A percentile compares a stretch with the other conserved stretches of the same genome.
Evolutionary conservation across 306 rosid genomes (phyloP).

Genomic region (Vigna nakashimae): DNA sequence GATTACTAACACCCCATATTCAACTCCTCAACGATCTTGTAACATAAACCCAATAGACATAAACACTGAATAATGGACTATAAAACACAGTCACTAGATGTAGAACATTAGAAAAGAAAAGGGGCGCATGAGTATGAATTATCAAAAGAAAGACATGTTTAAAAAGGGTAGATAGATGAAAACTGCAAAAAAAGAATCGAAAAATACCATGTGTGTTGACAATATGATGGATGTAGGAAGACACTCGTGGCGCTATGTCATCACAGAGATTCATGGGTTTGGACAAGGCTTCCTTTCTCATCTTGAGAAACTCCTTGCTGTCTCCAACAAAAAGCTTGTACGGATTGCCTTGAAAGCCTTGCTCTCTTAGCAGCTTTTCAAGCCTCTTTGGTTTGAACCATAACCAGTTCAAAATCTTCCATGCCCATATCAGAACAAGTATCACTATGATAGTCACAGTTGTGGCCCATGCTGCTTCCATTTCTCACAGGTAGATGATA

Average conservation of each 20-base stretch:
- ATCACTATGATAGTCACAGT: not conserved
- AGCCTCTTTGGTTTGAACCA: conserved; percentile 65
- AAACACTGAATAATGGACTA: not conserved
- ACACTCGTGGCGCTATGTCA: conserved; percentile 43
- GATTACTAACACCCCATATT: not conserved
- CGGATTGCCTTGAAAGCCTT: conserved; percentile 58
- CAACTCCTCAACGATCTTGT: not conserved
- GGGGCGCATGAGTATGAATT: not conserved
- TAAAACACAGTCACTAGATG: too few relatives aligned
- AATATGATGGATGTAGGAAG: conserved; percentile 36
- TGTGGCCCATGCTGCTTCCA: conserved; percentile 26
- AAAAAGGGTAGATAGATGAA: not conserved
- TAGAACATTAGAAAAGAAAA: too few relatives aligned
- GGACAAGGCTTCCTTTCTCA: conserved; percentile 41
- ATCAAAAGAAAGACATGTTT: not conserved
- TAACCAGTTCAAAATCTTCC: conserved; percentile 55
- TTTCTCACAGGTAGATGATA: not conserved
- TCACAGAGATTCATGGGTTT: conserved; percentile 53
- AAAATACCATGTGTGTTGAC: conserved; percentile 49
- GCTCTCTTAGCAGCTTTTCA: conserved; percentile 54
- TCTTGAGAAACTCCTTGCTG: not conserved
- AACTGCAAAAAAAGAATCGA: not conserved
- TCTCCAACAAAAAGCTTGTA: conserved; percentile 47
- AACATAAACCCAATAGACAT: not conserved
- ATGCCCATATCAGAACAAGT: conserved; percentile 39